Base-by-base conservation (phyloP, 192 early-diverging fungal genomes). In the Coemansia javaensis region DNA sequence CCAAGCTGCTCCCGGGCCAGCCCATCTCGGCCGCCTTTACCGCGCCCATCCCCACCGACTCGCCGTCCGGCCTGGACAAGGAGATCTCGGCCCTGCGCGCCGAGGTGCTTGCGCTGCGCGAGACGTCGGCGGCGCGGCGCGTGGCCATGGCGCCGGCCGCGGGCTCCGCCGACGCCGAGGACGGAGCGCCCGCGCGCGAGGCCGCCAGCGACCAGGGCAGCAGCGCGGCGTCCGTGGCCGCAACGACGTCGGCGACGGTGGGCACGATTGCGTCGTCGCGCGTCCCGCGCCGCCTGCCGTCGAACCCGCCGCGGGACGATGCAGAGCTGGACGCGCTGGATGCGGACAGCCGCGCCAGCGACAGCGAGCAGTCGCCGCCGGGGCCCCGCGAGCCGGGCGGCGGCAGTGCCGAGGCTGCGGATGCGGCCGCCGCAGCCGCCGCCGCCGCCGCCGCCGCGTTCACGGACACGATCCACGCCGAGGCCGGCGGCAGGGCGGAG, bases 21-120 rank as follows among this genome's bases (percentile, higher is more conserved):
- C 93, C 96, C 15, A 85, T 98, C 3, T 88, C 87, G 30, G 87
- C 94, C 0, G 85, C 87, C 8, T 98, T 97, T 54, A 84, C 85
- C 6, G 91, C 88, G 3, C 82, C 88, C 0, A 87, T 94, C 8
- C 90, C 86, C 0, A 59, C 44, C 15, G 59, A 73, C 17, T 27
- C 58, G 11, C 55, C 67, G 18, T 40, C 68, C 2, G 56, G 25
- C 2, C 43, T 59, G 21, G 50, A 59, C 15, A 71, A 71, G 42
- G 70, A 54, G 38, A 61, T 46, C 39, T 64, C 44, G 41, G 76
- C 50, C 33, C 46, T 61, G 66, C 66, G 58, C 13, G 64, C 61
- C 42, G 61, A 63, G 50, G 62, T 63, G 22, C 45, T 44, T 15
- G 52, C 40, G 8, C 20, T 50, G 21, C 45, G 61, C 8, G 47